Base-by-base conservation (phyloP, 371 early-diverging fungal species). In the Mucor mucedo region DNA sequence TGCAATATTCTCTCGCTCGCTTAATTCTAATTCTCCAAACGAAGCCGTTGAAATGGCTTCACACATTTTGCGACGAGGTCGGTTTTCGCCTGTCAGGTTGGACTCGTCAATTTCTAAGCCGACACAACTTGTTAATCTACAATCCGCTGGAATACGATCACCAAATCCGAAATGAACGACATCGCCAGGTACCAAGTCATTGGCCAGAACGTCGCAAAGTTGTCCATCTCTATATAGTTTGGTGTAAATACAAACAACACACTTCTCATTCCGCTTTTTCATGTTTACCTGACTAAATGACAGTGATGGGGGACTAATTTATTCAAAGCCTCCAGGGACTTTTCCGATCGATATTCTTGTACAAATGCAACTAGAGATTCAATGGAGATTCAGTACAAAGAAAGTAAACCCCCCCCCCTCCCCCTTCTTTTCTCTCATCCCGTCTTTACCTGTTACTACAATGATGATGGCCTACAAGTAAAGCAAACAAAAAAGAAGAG, bases 71-170 rank as follows among this genome's bases (percentile, higher is more conserved):
- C 82, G 75, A 61, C 87, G 69, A 9, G 96, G 92, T 70, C 90
- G 87, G 45, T 85, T 92, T 72, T 95, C 96, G n/a, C 94, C 96
- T 10, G 95, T 95, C 71, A 96, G 77, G 65, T 87, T 92, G 9
- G 93, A 91, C 74, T 95, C 93, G 71, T 95, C 95, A 57, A 95
- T 85, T 61, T 93, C 90, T 41, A 93, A 76, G 63, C 92, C 91
- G 21, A 88, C 83, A 16, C 89, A 84, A 83, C 87, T 63, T 14
- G 87, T 72, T 38, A 94, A 65, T 48, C 95, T 84, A 56, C 92
- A 79, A 72, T 95, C 96, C 1, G 96, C 95, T 16, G 96, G 95
- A 41, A 95, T 88, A 52, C 95, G 78, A 76, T 95, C 96, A n/a
- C 96, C 96, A 44, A 88, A 86, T 44, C 84, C 75, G 63, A 95